Base-by-base conservation (phyloP, 2,329 filamentous ascomycete genomes). In the Nemania sp. region DNA sequence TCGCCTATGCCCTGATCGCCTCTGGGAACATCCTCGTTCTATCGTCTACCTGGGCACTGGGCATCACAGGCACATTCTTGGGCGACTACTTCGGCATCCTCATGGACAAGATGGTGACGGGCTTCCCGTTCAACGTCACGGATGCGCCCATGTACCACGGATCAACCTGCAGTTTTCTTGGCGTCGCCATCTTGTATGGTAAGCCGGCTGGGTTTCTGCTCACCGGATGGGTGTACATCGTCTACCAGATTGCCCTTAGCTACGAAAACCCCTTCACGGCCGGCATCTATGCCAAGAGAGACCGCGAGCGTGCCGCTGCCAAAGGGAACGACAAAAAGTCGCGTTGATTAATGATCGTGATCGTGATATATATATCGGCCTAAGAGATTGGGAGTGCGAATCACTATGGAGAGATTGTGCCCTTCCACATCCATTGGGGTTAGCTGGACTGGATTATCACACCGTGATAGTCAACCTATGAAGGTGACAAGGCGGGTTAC, bases 41-140 rank as follows among this genome's bases (percentile, higher is more conserved):
- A 52, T 89, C 89, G 35, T 95, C 90, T 63, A 98, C 96, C 78
- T 97, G 88, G 87, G 90, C 88, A 35, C 87, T 99, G 42, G 95
- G 95, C 59, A 87, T 99, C 71, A 97, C 92, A 0, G 95, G 95
- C 65, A 99, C 95, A 39, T 99, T 97, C 75, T 82, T 99, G 37
- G 95, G 95, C 69, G 95, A 99, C 80, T 99, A 99, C 82, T 99
- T 98, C 74, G 95, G 95, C 69, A 97, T 98, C 75, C 83, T 99
- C 67, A 96, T 97, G 92, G 94, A 98, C 74, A 81, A 89, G 68
- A 94, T 94, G 71, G 93, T 99, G 54, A 96, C 92, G 12, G 90
- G 91, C 13, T 99, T 99, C 75, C 95, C 95, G 2, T 99, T 99
- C 83, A 98, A 90, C 77, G 84, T 98, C 63, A 93, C 89, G 56